A percentile compares a stretch with the other conserved stretches of the same genome.
These are phyloP conservation scores for Calamus simplicifolius DNA, from an alignment of 176 grass and related monocot genomes.

Conservation along the genomic window DNA sequence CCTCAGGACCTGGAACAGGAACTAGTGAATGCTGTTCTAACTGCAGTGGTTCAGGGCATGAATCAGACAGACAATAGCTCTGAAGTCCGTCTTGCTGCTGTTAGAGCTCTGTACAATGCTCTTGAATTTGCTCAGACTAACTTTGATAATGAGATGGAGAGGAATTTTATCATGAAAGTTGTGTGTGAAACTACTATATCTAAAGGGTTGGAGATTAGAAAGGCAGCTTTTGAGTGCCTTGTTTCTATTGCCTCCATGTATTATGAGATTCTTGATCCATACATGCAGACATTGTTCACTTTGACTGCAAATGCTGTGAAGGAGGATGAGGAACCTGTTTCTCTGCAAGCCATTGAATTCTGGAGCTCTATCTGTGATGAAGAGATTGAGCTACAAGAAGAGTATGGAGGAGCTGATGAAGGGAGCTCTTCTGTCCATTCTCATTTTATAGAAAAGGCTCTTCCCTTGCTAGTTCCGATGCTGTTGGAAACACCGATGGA, in stretches of 20 bases:
- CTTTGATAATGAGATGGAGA: constrained; percentile 88
- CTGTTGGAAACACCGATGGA: constrained; percentile 78
- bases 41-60: constrained; percentile 80
- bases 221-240: constrained; percentile 78
- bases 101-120: constrained; percentile 73
- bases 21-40: constrained; percentile 77
- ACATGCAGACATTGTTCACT: constrained; percentile 72
- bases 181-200: constrained; percentile 72
- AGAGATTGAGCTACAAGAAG: constrained; percentile 74
- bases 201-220: constrained; percentile 74
- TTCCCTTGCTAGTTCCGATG: constrained; percentile 81
- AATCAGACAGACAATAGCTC: constrained; percentile 46
- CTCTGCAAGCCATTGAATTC: constrained; percentile 83
- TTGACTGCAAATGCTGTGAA: constrained; percentile 74
- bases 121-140: constrained; percentile 85
- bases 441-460: constrained; percentile 73
- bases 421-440: constrained; percentile 53
- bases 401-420: constrained; percentile 51
- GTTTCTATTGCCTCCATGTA: constrained; percentile 88
- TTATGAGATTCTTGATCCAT: constrained; percentile 55
- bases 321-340: constrained; percentile 54
- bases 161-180: constrained; percentile 89
- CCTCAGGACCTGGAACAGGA: constrained; percentile 66
- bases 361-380: constrained; percentile 94
- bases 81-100: constrained; percentile 71